Evolutionary conservation across 2,329 filamentous ascomycete genomes (phyloP), one percentile per base, ranked within the genome.

Genomic region (Aspergillus fumigatus): DNA sequence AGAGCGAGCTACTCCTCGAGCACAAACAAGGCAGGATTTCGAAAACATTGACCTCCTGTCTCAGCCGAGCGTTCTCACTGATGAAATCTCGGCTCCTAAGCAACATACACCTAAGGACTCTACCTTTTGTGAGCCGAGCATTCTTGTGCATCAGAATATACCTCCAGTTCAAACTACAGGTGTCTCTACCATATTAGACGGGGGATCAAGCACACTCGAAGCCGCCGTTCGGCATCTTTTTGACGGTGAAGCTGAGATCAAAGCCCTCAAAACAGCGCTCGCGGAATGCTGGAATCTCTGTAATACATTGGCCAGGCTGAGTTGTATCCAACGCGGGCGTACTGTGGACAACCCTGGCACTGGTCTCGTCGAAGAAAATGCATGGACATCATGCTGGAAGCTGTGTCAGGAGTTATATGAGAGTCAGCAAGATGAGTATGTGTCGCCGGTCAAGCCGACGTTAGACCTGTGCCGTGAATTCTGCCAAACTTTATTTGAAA

Each of bases 301-400:
- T 77, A 97, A 96, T 69, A 96, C 92, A 0, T 78, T 97, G 32
- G 90, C 91, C 23, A 90, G 84, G 61, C 80, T 96, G 19, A 96
- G 91, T 72, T 92, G 89, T 19, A 88, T 88, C 61, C 90, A 96
- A 68, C 85, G 91, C 27, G 84, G 90, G 64, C 83, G 89, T 21
- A 87, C 92, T 25, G 43, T 10, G 5, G 43, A 32, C 93, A 94
- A 72, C 86, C 85, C 70, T 88, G 84, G 64, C 87, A 88, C 1
- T 11, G 87, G 88, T 0, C 88, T 91, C 62, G 84, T 88, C 27
- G 89, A 96, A 68, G 90, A 96, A 70, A 88, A 88, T 65, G 92
- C 92, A 0, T 97, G 92, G 93, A 91, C 89, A 72, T 89, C 88
- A 59, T 97, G 92, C 75, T 97, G 92, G 93, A 89, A 88, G 65